A percentile compares a stretch with the other conserved stretches of the same genome.
Evolutionary conservation across 2,329 filamentous ascomycete genomes (phyloP).

Genomic region (Stemphylium beticola): DNA sequence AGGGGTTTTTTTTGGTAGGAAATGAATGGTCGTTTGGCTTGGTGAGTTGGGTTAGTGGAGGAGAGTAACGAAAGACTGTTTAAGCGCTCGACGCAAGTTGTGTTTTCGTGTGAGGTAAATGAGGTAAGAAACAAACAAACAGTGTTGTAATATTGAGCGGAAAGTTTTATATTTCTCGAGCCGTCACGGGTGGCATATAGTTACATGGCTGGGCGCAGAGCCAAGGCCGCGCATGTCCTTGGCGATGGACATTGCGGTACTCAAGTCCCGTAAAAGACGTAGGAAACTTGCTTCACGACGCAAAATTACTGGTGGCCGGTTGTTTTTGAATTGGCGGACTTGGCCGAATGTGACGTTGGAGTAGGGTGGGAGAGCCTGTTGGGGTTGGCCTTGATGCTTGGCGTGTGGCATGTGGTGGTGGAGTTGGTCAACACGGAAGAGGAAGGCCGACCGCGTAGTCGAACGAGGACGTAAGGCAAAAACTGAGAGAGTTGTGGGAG

Average conservation of each 20-base stretch:
- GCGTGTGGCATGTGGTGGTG: conserved; percentile 5
- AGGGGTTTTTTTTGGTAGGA: background rate
- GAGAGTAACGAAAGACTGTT: background rate
- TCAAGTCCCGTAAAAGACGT: conserved; percentile 21
- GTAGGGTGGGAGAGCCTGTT: conserved; percentile 12
- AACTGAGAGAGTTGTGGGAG: background rate
- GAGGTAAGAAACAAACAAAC: background rate
- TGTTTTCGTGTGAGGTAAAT: conserved; percentile 6
- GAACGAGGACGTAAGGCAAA: background rate
- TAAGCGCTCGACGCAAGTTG: background rate
- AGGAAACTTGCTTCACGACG: conserved; percentile 12
- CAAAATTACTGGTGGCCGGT: conserved; percentile 10
- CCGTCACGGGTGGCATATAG: conserved; percentile 5
- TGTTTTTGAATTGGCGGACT: background rate
- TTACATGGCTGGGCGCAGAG: conserved; percentile 19
- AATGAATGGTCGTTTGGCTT: conserved; percentile 6
- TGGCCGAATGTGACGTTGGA: conserved; percentile 7
- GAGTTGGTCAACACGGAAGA: conserved; percentile 2
- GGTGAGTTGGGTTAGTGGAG: background rate
- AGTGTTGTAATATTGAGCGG: background rate
- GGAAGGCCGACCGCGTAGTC: background rate
- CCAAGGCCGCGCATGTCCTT: conserved; percentile 34
- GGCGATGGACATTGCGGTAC: conserved; percentile 36
- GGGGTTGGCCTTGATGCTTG: conserved; percentile 1
- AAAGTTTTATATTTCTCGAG: conserved; percentile 19